Percentiles rank a stretch among this genome's conserved stretches.
Conservation (phyloP, 2,329 filamentous ascomycete species). For the Zymoseptoria brevis region DNA sequence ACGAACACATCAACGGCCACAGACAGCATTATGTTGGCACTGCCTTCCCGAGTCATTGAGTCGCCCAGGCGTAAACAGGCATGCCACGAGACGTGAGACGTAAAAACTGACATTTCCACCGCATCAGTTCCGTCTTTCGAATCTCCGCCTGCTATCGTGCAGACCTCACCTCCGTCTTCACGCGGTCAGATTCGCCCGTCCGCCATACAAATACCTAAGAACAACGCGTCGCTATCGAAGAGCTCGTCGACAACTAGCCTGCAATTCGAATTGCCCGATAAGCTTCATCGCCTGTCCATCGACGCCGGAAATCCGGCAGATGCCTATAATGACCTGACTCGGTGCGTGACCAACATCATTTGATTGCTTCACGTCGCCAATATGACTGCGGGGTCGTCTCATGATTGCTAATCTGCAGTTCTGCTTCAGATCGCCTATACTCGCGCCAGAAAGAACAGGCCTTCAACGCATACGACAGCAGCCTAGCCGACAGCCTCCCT, state of each 20-base stretch:
- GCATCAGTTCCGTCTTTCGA: neutral
- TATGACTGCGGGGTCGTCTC: neutral
- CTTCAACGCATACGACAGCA: conserved; percentile 83
- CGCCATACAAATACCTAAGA: conserved; percentile 37
- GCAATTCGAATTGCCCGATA: conserved; percentile 47
- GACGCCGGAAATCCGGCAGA: conserved; percentile 61
- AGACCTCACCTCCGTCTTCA: conserved; percentile 5
- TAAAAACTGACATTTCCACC: neutral
- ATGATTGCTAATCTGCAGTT: neutral
- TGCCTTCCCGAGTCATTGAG: neutral
- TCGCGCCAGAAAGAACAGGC: conserved; percentile 55
- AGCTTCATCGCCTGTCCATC: conserved; percentile 61
- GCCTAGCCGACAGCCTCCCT: conserved; percentile 53
- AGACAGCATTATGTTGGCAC: neutral
- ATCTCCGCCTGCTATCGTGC: conserved; percentile 7
- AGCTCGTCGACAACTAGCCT: conserved; percentile 29
- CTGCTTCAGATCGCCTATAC: conserved; percentile 62
- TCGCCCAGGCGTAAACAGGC: neutral
- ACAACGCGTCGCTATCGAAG: conserved; percentile 39
- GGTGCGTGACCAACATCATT: conserved; percentile 46
- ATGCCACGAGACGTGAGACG: neutral
- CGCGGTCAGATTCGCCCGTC: conserved; percentile 9
- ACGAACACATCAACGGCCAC: neutral
- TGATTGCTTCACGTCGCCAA: neutral
- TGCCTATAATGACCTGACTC: conserved; percentile 60